Evolutionary conservation across 1,284 basidiomycete species (phyloP).

Genomic region (Exobasidium cylindrosporum): DNA sequence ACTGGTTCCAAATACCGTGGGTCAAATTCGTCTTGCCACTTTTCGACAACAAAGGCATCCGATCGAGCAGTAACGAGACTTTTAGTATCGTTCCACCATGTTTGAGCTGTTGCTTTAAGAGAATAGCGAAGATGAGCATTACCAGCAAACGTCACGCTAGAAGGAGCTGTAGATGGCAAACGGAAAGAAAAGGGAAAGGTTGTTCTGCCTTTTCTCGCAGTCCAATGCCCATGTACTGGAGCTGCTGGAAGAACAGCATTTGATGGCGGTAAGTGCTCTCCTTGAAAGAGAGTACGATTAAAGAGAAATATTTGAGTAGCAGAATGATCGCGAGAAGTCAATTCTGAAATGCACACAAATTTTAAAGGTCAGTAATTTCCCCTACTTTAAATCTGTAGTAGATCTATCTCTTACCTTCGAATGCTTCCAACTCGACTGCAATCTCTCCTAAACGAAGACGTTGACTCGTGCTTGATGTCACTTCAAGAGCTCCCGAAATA

Average conservation of each 20-base stretch:
- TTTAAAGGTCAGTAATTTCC: neutral
- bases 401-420: slow-evolving; percentile 21
- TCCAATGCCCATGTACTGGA: slow-evolving; percentile 43
- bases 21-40: slow-evolving; percentile 36
- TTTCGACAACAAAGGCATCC: slow-evolving; percentile 45
- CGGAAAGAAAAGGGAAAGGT: slow-evolving; percentile 46
- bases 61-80: slow-evolving; percentile 34
- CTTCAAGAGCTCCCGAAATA: slow-evolving; percentile 42
- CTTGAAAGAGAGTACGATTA: slow-evolving; percentile 47
- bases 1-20: slow-evolving; percentile 32
- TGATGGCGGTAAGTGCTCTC: slow-evolving; percentile 43
- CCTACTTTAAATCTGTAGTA: neutral
- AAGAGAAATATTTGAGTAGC: slow-evolving; percentile 47
- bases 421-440: slow-evolving; percentile 42
- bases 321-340: slow-evolving; percentile 45
- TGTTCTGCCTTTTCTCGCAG: slow-evolving; percentile 44
- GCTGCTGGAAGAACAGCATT: slow-evolving; percentile 45
- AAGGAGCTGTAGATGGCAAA: slow-evolving; percentile 38
- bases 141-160: slow-evolving; percentile 40
- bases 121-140: slow-evolving; percentile 42
- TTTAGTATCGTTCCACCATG: slow-evolving; percentile 44
- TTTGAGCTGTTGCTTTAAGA: slow-evolving; percentile 44
- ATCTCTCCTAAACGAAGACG: slow-evolving; percentile 43
- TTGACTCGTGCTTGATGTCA: slow-evolving; percentile 44
- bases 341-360: slow-evolving; percentile 24